Conservation (phyloP, 768 basidiomycete genomes). For the Suillus tomentosus region DNA sequence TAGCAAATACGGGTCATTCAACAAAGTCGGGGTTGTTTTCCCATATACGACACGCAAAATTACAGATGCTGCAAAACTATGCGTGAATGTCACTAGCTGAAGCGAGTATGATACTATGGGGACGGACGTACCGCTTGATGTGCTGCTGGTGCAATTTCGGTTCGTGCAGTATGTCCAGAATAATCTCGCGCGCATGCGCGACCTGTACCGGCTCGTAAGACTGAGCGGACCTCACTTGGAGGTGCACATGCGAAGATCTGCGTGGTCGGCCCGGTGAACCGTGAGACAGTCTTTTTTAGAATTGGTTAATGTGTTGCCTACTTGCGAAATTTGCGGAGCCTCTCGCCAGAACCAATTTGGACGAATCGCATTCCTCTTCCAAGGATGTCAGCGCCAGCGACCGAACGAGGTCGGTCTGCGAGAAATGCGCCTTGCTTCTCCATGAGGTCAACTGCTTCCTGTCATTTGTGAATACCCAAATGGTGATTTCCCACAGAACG, state of each 20-base stretch:
- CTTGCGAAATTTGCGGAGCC: constrained; percentile 61
- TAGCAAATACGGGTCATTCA: constrained; percentile 24
- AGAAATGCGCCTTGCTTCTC: constrained; percentile 57
- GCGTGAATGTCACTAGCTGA: neutral
- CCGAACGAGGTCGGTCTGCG: constrained; percentile 51
- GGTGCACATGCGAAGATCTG: constrained; percentile 54
- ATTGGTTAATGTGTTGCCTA: constrained; percentile 15
- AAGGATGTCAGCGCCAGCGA: constrained; percentile 58
- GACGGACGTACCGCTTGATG: constrained; percentile 42
- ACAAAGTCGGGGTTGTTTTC: constrained; percentile 21
- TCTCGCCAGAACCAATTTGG: constrained; percentile 53
- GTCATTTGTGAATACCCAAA: neutral
- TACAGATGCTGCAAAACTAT: constrained; percentile 30
- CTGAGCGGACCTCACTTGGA: constrained; percentile 50
- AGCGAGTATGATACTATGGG: constrained; percentile 17
- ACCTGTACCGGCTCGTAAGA: constrained; percentile 50
- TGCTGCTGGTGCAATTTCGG: constrained; percentile 27
- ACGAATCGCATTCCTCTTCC: constrained; percentile 60
- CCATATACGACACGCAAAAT: constrained; percentile 33
- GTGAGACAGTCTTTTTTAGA: constrained; percentile 10
- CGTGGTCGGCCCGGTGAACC: neutral
- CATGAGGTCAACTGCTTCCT: constrained; percentile 55
- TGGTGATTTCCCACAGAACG: constrained; percentile 23
- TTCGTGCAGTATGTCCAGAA: constrained; percentile 26
- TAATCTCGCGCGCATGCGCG: constrained; percentile 30